Percentiles rank a stretch among this genome's conserved stretches.
phyloP scores from a whole-genome alignment of 2,329 filamentous ascomycete species.

The Penicillium sp. region DNA sequence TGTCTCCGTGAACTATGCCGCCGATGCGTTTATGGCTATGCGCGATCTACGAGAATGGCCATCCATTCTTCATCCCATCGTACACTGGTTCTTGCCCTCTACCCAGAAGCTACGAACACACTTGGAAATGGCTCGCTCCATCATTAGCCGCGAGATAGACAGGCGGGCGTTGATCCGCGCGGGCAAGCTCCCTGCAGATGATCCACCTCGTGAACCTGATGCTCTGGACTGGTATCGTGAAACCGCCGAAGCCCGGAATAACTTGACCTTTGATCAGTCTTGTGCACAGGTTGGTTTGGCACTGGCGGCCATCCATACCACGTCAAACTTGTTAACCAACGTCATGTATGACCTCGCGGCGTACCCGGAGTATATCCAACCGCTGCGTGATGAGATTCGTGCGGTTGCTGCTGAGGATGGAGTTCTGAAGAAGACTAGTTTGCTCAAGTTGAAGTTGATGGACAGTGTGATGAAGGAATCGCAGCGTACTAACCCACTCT shows the following conservation, averaged over 20 bases:
- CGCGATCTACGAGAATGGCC: conserved; percentile 48
- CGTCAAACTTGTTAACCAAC: conserved; percentile 45
- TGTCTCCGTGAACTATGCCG: conserved; percentile 28
- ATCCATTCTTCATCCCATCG: conserved; percentile 42
- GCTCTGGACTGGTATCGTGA: conserved; percentile 34
- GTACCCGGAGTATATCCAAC: conserved; percentile 52
- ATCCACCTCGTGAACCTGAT: conserved; percentile 22
- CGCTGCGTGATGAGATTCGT: conserved; percentile 54
- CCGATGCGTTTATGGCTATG: conserved; percentile 27
- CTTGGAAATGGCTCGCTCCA: conserved; percentile 37
- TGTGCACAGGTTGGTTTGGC: conserved; percentile 29
- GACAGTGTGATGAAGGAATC: conserved; percentile 40
- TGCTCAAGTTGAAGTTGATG: conserved; percentile 36
- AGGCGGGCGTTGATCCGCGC: conserved; percentile 22
- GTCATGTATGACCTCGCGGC: conserved; percentile 55
- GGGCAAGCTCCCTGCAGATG: conserved; percentile 20
- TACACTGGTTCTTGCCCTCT: conserved; percentile 48
- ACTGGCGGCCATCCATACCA: conserved; percentile 38
- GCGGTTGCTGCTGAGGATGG: conserved; percentile 45
- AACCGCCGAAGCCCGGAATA: conserved; percentile 8
- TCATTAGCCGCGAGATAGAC: conserved; percentile 34
- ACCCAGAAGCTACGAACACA: conserved; percentile 42
- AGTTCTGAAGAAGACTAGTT: conserved; percentile 34
- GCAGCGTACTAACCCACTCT: conserved; percentile 31
- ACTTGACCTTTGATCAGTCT: conserved; percentile 16